Conservation (phyloP, 441 rosid genomes). For the Arabidopsis lyrata region DNA sequence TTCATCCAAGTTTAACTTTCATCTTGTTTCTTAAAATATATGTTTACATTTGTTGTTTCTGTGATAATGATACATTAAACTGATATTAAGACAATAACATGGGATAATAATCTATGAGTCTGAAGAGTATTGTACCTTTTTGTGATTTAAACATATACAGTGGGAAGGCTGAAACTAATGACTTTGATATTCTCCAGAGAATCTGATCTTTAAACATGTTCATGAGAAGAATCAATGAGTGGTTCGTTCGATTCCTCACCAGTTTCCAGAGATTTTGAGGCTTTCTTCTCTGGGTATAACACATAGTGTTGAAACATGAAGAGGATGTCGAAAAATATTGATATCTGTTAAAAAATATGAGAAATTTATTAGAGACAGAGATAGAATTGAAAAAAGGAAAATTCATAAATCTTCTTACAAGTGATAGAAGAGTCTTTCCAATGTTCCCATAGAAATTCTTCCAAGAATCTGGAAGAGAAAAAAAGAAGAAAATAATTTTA, state of each 20-base stretch:
- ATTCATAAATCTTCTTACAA: slow-evolving; percentile 55
- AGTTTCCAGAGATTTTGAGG: slow-evolving; percentile 34
- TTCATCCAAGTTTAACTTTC: neutral
- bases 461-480: slow-evolving; percentile 78
- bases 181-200: slow-evolving; percentile 47
- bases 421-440: slow-evolving; percentile 83
- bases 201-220: slow-evolving; percentile 54
- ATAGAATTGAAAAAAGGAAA: neutral
- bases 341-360: slow-evolving; percentile 56
- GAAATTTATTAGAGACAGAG: slow-evolving; percentile 12
- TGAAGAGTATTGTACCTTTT: slow-evolving; percentile 2
- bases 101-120: slow-evolving; percentile 19
- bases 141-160: neutral
- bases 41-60: slow-evolving; percentile 1
- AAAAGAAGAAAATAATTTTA: neutral
- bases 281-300: slow-evolving; percentile 57
- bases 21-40: too few relatives aligned
- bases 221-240: slow-evolving; percentile 55
- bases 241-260: slow-evolving; percentile 55
- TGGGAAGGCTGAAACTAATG: slow-evolving; percentile 2
- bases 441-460: slow-evolving; percentile 94
- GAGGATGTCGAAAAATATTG: slow-evolving; percentile 77
- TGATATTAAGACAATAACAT: slow-evolving; percentile 8
- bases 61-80: slow-evolving; percentile 16
- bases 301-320: slow-evolving; percentile 76